A percentile compares a stretch with the other conserved stretches of the same genome.
Conservation (phyloP, 306 rosid species). For the Vachellia collinsii region DNA sequence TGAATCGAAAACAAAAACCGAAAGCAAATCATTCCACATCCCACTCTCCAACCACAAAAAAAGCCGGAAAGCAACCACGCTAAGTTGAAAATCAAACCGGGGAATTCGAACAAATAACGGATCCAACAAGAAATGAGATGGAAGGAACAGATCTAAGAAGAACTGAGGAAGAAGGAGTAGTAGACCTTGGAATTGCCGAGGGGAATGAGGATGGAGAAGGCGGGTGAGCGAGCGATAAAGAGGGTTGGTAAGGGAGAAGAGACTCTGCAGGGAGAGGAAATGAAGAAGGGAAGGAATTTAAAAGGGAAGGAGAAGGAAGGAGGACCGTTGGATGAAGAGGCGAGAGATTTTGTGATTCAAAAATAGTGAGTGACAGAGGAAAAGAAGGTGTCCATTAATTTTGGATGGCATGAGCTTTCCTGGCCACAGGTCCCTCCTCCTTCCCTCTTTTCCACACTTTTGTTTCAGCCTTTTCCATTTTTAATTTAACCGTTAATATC, state of each 20-base stretch:
- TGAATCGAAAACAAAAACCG: background rate
- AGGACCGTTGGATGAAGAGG: conserved; percentile 57
- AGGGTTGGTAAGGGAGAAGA: conserved; percentile 25
- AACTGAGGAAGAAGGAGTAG: conserved; percentile 27
- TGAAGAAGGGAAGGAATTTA: conserved; percentile 45
- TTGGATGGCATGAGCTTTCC: conserved; percentile 21
- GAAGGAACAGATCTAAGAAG: conserved; percentile 42
- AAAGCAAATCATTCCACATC: background rate
- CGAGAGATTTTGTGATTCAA: background rate
- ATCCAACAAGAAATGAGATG: background rate
- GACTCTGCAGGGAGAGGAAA: conserved; percentile 31
- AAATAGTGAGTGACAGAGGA: conserved; percentile 22
- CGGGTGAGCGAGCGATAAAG: conserved; percentile 15
- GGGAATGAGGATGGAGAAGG: conserved; percentile 46
- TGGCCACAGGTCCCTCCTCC: background rate
- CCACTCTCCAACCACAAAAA: background rate
- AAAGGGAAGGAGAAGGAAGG: conserved; percentile 40
- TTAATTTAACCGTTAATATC: too few species aligned
- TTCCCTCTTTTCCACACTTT: background rate
- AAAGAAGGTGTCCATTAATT: conserved; percentile 24
- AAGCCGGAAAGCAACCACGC: background rate
- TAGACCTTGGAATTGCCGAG: conserved; percentile 53
- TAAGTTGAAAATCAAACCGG: background rate
- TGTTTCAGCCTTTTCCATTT: background rate
- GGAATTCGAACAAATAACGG: background rate